These are phyloP conservation scores for Cutaneotrichosporon dermatis DNA, from an alignment of 1,284 basidiomycete species.

Conservation along the genomic window DNA sequence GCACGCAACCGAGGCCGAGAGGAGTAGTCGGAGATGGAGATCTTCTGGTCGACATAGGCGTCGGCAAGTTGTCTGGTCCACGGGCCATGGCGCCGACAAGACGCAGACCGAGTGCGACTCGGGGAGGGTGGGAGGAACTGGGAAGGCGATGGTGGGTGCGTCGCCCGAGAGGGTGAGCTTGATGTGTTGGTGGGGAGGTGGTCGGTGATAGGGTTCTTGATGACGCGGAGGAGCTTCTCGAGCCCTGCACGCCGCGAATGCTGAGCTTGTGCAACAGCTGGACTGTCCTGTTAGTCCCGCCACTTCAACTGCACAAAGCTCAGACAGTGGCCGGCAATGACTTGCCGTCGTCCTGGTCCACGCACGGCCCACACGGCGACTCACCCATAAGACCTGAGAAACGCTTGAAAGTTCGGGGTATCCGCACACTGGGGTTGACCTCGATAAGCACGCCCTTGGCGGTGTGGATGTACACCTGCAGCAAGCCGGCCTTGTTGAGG, in stretches of 20 bases:
- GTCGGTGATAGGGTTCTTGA: conserved; percentile 96
- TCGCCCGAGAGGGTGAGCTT: conserved; percentile 94
- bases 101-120: conserved; percentile 85
- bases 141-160: conserved; percentile 78
- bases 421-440: conserved; percentile 95
- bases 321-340: too few species aligned
- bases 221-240: conserved; percentile 93
- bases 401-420: conserved; percentile 96
- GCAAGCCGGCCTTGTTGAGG: conserved; percentile 90
- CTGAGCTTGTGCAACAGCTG: conserved; percentile 95
- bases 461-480: conserved; percentile 99
- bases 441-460: conserved; percentile 95
- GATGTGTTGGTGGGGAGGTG: conserved; percentile 90
- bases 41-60: conserved; percentile 89
- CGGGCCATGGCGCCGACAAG: conserved; percentile 98
- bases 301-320: too few species aligned
- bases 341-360: not conserved
- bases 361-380: conserved; percentile 31
- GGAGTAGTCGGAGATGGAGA: conserved; percentile 91
- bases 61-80: conserved; percentile 97
- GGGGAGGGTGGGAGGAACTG: conserved; percentile 75
- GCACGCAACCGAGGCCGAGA: conserved; percentile 93
- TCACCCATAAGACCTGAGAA: conserved; percentile 97
- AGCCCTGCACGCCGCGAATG: conserved; percentile 91
- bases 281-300: conserved; percentile 54